These are phyloP conservation scores for Vitis riparia DNA, from an alignment of 164 flowering plant species.

Conservation along the genomic window DNA sequence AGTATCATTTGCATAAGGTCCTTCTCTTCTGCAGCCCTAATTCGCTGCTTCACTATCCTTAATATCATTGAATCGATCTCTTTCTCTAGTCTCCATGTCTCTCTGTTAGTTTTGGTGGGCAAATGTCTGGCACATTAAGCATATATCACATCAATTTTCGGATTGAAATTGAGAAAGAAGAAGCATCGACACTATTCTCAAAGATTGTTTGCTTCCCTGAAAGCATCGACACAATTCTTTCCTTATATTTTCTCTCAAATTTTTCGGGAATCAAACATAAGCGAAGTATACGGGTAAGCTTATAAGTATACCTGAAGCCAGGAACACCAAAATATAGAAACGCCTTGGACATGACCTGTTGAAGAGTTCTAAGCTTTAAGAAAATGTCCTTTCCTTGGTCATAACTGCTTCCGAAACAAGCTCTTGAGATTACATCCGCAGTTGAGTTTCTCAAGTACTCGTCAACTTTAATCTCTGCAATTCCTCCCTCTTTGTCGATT, in stretches of 20 bases:
- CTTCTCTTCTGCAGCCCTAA: conserved; percentile 18
- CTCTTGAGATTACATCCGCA: conserved; percentile 37
- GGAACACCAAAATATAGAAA: conserved; percentile 18
- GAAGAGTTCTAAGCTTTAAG: conserved; percentile 26
- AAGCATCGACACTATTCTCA: no score
- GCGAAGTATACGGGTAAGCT: no score
- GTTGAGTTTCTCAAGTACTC: conserved; percentile 31
- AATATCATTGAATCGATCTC: conserved; percentile 38
- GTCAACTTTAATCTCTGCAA: conserved; percentile 26
- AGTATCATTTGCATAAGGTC: conserved; percentile 52
- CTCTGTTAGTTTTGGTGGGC: conserved; percentile 36
- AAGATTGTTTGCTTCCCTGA: no score
- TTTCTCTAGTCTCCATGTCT: conserved; percentile 40
- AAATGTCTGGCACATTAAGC: conserved; percentile 16
- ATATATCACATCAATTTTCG: no score
- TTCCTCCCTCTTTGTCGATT: conserved; percentile 23
- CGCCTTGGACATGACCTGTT: conserved; percentile 17
- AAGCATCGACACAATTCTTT: no score
- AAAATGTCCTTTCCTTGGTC: conserved; percentile 30
- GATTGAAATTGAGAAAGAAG: no score
- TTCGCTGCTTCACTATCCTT: conserved; percentile 30
- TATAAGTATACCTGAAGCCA: conserved; percentile 17
- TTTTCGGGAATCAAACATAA: no score
- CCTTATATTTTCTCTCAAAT: no score
- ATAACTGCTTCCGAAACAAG: conserved; percentile 39